Conservation (phyloP, 768 basidiomycete genomes). For the Boletus subcaerulescens region DNA sequence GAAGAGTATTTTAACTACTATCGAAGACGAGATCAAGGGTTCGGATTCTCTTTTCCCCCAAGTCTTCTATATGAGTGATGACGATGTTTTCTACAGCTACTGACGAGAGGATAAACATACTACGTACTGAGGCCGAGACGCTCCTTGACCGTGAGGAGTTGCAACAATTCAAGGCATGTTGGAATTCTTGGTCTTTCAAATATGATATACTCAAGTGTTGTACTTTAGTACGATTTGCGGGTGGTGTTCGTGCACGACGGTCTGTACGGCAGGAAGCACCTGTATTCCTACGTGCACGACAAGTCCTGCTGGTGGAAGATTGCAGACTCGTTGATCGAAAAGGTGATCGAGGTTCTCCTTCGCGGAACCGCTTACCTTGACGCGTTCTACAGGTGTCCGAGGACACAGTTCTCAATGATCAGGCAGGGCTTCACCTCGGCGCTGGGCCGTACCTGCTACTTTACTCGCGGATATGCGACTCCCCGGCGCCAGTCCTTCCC, state of each 20-base stretch:
- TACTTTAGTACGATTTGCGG: constrained; percentile 72
- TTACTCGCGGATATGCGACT: constrained; percentile 44
- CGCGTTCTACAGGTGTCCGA: constrained; percentile 57
- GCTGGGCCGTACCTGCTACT: constrained; percentile 80
- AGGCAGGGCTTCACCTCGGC: constrained; percentile 67
- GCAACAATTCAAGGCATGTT: constrained; percentile 53
- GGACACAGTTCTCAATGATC: constrained; percentile 63
- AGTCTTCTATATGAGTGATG: background rate
- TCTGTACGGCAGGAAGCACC: constrained; percentile 69
- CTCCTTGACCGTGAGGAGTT: constrained; percentile 65
- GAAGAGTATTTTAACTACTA: constrained; percentile 45
- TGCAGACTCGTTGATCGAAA: constrained; percentile 62
- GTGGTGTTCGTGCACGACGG: constrained; percentile 78
- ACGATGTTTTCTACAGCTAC: constrained; percentile 40
- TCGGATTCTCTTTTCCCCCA: background rate
- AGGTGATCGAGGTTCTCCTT: constrained; percentile 38
- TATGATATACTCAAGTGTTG: background rate
- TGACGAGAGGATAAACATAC: constrained; percentile 43
- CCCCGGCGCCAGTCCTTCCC: constrained; percentile 10
- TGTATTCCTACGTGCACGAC: constrained; percentile 71
- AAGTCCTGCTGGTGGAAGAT: constrained; percentile 80
- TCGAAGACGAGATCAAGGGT: constrained; percentile 59
- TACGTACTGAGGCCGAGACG: constrained; percentile 42
- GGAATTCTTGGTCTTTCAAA: background rate
- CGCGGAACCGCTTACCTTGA: background rate